phyloP scores from a whole-genome alignment of 108 stramenopile species.

The Cyclotella kingstonii region DNA sequence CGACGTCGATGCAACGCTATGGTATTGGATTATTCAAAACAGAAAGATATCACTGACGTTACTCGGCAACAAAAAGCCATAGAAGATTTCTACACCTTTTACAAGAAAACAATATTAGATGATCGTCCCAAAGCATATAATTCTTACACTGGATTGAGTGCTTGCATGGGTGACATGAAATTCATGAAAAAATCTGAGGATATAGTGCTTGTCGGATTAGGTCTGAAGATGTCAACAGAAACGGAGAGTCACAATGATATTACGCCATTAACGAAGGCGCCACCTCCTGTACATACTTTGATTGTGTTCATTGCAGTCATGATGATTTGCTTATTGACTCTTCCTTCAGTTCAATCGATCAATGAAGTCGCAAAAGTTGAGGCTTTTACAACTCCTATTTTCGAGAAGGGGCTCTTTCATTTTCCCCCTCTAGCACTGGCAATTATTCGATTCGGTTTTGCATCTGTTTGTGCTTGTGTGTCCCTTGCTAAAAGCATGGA shows the following conservation, averaged over 20 bases:
- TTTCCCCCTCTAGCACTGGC: constrained; percentile 48
- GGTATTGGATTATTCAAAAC: constrained; percentile 26
- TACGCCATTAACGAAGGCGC: constrained; percentile 25
- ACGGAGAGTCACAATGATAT: background rate
- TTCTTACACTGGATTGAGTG: constrained; percentile 40
- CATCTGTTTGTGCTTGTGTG: constrained; percentile 32
- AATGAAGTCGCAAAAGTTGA: constrained; percentile 58
- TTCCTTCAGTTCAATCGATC: constrained; percentile 56
- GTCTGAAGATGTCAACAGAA: constrained; percentile 20
- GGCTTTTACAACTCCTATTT: constrained; percentile 51
- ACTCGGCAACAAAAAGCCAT: constrained; percentile 20
- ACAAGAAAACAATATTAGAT: constrained; percentile 12
- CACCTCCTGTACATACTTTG: constrained; percentile 60
- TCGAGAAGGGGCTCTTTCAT: constrained; percentile 43
- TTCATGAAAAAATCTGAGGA: constrained; percentile 41
- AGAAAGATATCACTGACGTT: constrained; percentile 11
- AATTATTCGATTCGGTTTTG: constrained; percentile 49
- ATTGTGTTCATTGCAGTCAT: constrained; percentile 26
- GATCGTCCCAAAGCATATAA: constrained; percentile 20
- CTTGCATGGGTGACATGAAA: constrained; percentile 25
- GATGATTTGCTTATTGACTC: constrained; percentile 20
- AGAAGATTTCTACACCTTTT: constrained; percentile 31
- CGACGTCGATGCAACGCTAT: constrained; percentile 20
- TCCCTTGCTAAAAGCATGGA: constrained; percentile 28
- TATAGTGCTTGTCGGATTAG: constrained; percentile 31